Conservation (phyloP, 352 stramenopile genomes). For the Blastocystis sp. region DNA sequence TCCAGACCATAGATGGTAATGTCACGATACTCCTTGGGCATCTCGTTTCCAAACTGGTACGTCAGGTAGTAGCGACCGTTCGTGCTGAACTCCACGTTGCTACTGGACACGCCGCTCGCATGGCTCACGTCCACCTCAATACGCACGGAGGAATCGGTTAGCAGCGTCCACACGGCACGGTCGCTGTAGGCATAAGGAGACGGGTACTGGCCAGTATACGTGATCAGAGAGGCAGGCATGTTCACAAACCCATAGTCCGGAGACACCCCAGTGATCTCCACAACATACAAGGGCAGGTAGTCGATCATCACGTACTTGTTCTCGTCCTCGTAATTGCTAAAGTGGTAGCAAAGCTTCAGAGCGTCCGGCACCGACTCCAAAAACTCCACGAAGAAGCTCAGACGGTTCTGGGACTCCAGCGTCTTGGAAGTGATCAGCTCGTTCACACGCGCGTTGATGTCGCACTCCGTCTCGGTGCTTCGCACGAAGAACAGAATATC, state of each 20-base stretch:
- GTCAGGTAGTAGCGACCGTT: conserved; percentile 11
- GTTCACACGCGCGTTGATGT: background rate
- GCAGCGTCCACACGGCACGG: background rate
- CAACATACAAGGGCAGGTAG: conserved; percentile 9
- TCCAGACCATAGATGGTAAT: conserved; percentile 35
- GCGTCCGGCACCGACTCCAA: background rate
- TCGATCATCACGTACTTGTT: background rate
- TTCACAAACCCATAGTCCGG: background rate
- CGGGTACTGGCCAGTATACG: background rate
- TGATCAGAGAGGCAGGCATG: background rate
- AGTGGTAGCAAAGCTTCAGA: conserved; percentile 47
- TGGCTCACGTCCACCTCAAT: background rate
- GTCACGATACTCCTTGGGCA: background rate
- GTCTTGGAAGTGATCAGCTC: background rate
- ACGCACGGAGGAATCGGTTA: background rate
- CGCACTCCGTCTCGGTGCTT: background rate
- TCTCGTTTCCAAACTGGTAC: conserved; percentile 43
- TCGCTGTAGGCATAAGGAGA: background rate
- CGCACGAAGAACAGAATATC: conserved; percentile 37
- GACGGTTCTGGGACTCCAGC: background rate
- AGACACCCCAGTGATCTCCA: conserved; percentile 24
- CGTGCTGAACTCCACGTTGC: background rate
- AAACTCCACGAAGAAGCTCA: conserved; percentile 14
- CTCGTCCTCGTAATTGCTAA: background rate
- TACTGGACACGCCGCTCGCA: background rate